Percentiles rank a stretch among this genome's conserved stretches.
phyloP scores from a whole-genome alignment of 2,329 filamentous ascomycete genomes.

The Aspergillus pseudoterreus region DNA sequence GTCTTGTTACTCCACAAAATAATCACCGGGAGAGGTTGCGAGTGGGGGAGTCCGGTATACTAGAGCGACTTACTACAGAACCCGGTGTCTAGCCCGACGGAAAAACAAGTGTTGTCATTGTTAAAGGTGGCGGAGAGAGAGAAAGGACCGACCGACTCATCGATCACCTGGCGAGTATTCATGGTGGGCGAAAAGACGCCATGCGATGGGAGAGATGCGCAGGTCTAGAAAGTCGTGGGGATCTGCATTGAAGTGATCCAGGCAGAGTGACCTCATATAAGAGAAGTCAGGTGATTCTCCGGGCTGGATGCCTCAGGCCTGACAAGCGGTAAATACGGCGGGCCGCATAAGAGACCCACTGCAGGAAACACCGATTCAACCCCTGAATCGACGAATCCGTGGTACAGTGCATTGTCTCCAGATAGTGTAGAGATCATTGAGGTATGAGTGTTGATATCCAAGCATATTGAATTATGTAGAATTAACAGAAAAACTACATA shows the following conservation, averaged over 20 bases:
- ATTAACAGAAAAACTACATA: no score
- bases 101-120: slow-evolving; percentile 76
- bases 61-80: slow-evolving; percentile 64
- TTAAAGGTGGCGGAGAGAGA: slow-evolving; percentile 87
- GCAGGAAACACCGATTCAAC: no score
- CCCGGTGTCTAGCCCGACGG: slow-evolving; percentile 79
- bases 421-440: no score
- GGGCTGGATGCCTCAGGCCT: background rate
- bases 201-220: background rate
- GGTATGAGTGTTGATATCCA: no score
- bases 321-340: no score
- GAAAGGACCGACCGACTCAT: slow-evolving; percentile 67
- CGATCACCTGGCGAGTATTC: slow-evolving; percentile 86
- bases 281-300: background rate
- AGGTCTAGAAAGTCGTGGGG: background rate
- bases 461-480: no score
- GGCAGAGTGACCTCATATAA: slow-evolving; percentile 5
- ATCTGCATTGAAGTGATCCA: background rate
- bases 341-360: no score
- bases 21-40: background rate
- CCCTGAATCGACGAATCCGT: no score
- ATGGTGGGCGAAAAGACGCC: slow-evolving; percentile 48
- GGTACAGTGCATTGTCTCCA: no score
- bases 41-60: background rate
- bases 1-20: slow-evolving; percentile 6